Percentiles rank a stretch among this genome's conserved stretches.
Evolutionary conservation across 2,329 filamentous ascomycete species (phyloP).

Genomic region (Lojkania enalia): DNA sequence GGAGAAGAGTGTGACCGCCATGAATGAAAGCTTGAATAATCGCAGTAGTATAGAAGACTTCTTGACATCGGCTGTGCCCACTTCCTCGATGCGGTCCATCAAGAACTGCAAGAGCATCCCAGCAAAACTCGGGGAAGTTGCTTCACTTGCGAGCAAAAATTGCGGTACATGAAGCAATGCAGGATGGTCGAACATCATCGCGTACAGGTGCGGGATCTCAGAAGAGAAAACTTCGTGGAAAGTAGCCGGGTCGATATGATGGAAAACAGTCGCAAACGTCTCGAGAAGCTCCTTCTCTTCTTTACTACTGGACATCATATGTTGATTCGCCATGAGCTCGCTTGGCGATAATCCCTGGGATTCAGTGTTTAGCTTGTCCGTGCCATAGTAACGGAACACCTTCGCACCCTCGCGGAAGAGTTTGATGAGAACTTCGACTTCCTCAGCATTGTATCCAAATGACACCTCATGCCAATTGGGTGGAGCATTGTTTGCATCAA

Average conservation of each 20-base stretch:
- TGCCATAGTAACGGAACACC: constrained; percentile 95
- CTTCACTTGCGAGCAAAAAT: constrained; percentile 98
- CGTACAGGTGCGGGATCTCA: constrained; percentile 94
- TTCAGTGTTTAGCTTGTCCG: constrained; percentile 79
- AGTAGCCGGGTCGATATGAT: constrained; percentile 95
- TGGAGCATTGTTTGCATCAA: constrained; percentile 78
- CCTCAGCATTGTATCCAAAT: constrained; percentile 94
- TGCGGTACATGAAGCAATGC: constrained; percentile 93
- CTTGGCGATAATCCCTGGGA: constrained; percentile 77
- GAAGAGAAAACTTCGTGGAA: constrained; percentile 99
- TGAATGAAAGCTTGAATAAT: constrained; percentile 97
- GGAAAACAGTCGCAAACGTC: constrained; percentile 97
- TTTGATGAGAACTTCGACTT: constrained; percentile 94
- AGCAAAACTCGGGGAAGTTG: constrained; percentile 94
- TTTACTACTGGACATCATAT: constrained; percentile 89
- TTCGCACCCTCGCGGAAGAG: constrained; percentile 95
- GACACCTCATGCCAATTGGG: constrained; percentile 94
- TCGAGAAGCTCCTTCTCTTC: constrained; percentile 98
- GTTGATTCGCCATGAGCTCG: constrained; percentile 91
- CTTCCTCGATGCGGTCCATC: constrained; percentile 94
- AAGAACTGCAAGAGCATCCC: constrained; percentile 97
- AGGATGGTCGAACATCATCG: constrained; percentile 97
- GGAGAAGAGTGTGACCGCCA: constrained; percentile 97
- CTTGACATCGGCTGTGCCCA: constrained; percentile 87
- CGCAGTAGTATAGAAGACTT: constrained; percentile 91